Evolutionary conservation across 495 filamentous ascomycete species (phyloP), one percentile per base, ranked within the genome.

Genomic region (Trichocladium antarcticum): DNA sequence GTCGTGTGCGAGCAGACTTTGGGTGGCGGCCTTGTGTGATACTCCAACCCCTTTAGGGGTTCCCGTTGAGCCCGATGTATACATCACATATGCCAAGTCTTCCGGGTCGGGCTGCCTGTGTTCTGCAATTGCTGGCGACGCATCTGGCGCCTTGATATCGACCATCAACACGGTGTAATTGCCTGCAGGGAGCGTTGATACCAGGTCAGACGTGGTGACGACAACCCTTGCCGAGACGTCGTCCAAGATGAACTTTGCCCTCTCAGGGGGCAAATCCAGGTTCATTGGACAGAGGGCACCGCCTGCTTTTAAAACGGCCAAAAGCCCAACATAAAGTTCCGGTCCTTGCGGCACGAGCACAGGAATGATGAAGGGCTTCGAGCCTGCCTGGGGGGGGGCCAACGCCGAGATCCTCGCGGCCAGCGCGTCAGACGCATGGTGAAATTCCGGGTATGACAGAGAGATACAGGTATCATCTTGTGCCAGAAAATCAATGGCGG

Each of bases 1-100:
- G 47, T 89, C 75, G 57, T 94, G 87, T 5, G 86, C 83, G 31
- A 90, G 74, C 14, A 94, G 63, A 50, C 77, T 80, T 54, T 90
- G 87, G 1, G 83, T 81, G 17, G 69, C 87, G 14, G 89, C 84
- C 10, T 70, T 63, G 68, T 95, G 89, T 21, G 85, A 83, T 28
- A 94, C 67, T 0, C 71, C 71, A 2, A 94, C 89, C 0, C 89
- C 89, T 67, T 95, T 95, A 2, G 89, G 89, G 4, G 75, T 76
- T n/a, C 89, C 89, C 0, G 87, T 94, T 6, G 85, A 88, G 11
- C 89, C 89, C 12, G 83, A 88, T 1, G 89, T 95, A 57, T 94
- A 95, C 78, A 95, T 85, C 37, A 95, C 76, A 64, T 94, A 95
- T 15, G 87, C 89, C 6, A 86, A 57, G 54, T 85, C 73, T 1